A percentile compares a stretch with the other conserved stretches of the same genome.
Conservation (phyloP, 768 basidiomycete genomes). For the Tylopilus plumbeoviolaceoides region DNA sequence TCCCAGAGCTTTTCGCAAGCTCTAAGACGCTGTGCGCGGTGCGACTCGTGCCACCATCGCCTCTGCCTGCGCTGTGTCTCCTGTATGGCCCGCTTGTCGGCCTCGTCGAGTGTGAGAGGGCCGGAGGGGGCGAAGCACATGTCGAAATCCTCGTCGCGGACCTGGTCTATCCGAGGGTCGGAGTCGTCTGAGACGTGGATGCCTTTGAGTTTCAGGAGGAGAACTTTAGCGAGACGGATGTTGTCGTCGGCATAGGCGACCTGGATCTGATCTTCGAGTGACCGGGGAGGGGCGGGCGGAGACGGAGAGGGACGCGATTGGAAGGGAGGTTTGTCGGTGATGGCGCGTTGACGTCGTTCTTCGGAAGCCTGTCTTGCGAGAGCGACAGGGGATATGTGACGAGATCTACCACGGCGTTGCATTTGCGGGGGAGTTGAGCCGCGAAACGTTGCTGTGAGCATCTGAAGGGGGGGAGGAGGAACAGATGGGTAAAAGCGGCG, state of each 20-base stretch:
- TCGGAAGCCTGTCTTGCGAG: slow-evolving; percentile 42
- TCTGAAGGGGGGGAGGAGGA: background rate
- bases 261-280: slow-evolving; percentile 63
- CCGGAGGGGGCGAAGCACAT: slow-evolving; percentile 37
- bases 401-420: slow-evolving; percentile 40
- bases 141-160: slow-evolving; percentile 48
- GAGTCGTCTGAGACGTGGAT: slow-evolving; percentile 55
- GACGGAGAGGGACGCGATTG: background rate
- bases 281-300: slow-evolving; percentile 2
- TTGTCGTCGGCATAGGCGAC: slow-evolving; percentile 64
- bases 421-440: slow-evolving; percentile 23
- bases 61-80: slow-evolving; percentile 33
- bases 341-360: slow-evolving; percentile 32
- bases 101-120: slow-evolving; percentile 34
- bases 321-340: background rate
- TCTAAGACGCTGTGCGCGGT: slow-evolving; percentile 38
- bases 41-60: slow-evolving; percentile 33
- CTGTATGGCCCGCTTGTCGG: slow-evolving; percentile 36
- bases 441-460: slow-evolving; percentile 25
- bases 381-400: slow-evolving; percentile 39
- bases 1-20: slow-evolving; percentile 48
- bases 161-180: slow-evolving; percentile 61
- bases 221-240: slow-evolving; percentile 60
- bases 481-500: background rate
- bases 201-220: slow-evolving; percentile 58